A percentile compares a stretch with the other conserved stretches of the same genome.
These are phyloP conservation scores for Cercospora zeina DNA, from an alignment of 2,329 filamentous ascomycete genomes.

Conservation along the genomic window DNA sequence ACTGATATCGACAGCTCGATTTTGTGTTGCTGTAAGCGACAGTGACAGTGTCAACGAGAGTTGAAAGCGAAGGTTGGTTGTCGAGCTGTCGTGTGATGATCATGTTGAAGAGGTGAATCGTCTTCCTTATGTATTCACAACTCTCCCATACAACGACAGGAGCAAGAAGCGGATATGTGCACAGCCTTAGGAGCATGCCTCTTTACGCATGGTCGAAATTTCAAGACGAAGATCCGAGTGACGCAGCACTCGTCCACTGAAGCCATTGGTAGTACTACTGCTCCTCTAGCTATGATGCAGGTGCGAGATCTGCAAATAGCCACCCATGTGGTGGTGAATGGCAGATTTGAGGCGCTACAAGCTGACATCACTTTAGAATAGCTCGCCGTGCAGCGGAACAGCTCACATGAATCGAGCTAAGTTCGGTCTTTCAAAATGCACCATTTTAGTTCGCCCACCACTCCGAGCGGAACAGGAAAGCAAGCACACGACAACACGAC, in stretches of 20 bases:
- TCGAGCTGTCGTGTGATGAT: slow-evolving; percentile 5
- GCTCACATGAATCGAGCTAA: slow-evolving; percentile 7
- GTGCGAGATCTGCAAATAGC: slow-evolving; percentile 18
- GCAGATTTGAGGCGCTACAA: slow-evolving; percentile 4
- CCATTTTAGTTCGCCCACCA: slow-evolving; percentile 5
- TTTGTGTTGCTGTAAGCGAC: slow-evolving; percentile 16
- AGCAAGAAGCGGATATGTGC: slow-evolving; percentile 1
- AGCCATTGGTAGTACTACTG: slow-evolving; percentile 9
- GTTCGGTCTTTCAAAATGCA: slow-evolving; percentile 4
- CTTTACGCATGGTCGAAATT: slow-evolving; percentile 9
- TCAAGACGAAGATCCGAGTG: slow-evolving; percentile 7
- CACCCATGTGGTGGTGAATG: slow-evolving; percentile 6
- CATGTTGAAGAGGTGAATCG: slow-evolving; percentile 4
- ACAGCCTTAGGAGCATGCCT: slow-evolving; percentile 16
- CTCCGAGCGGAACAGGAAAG: slow-evolving; percentile 20
- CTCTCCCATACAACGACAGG: not conserved
- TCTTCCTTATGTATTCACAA: slow-evolving; percentile 4
- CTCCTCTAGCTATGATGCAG: slow-evolving; percentile 6
- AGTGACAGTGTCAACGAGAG: slow-evolving; percentile 14
- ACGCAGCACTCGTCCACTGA: slow-evolving; percentile 4
- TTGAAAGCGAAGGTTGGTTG: slow-evolving; percentile 16
- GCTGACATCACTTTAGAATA: slow-evolving; percentile 15
- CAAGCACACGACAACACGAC: slow-evolving; percentile 44
- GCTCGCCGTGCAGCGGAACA: not conserved
- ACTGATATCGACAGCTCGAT: not conserved